Evolutionary conservation across 495 filamentous ascomycete genomes (phyloP), one percentile per base, ranked within the genome.

Genomic region (Aspergillus saccharolyticus): DNA sequence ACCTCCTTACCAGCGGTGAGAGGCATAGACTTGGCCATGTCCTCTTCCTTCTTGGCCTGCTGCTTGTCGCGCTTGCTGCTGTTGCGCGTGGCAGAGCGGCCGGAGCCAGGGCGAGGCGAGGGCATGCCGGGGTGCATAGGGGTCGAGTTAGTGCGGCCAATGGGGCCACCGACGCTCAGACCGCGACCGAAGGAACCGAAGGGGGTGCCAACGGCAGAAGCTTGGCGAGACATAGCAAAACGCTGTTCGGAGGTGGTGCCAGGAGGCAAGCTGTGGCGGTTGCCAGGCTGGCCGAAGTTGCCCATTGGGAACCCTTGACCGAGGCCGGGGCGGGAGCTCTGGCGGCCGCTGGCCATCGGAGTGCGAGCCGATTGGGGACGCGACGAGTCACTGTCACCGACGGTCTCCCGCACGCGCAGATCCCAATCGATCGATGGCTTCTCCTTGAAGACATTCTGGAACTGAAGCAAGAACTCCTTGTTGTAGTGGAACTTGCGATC

Each of bases 391-490:
- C 82, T 82, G 55, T 88, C 91, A 55, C 92, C 91, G 43, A 99
- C 84, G 22, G 86, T 88, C 66, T 96, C 86, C 30, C 80, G 90
- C 61, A 98, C 80, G 60, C 90, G 90, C 49, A 80, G 73, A 54
- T 91, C 86, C 85, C 96, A 98, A 63, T 97, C 91, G 15, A 89
- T 61, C 2, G 90, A 92, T 10, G 94, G 94, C 72, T 97, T 96
- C 73, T 98, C 94, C 54, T 87, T 94, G 74, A 96, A 99, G 2
- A 91, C 89, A 52, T 77, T 75, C 76, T 97, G 87, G 80, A 99
- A 99, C 67, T 99, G 95, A n/a, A 97, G 79, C 72, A 99, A 77
- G 80, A 99, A 99, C 49, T 90, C 84, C 56, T 89, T 88, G 70
- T 97, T 90, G 74, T 99, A 99, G 66, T 92, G 89, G 80, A 96